Conservation (phyloP, 1,139 yeast genomes). For the Geotrichum phurueaensis region DNA sequence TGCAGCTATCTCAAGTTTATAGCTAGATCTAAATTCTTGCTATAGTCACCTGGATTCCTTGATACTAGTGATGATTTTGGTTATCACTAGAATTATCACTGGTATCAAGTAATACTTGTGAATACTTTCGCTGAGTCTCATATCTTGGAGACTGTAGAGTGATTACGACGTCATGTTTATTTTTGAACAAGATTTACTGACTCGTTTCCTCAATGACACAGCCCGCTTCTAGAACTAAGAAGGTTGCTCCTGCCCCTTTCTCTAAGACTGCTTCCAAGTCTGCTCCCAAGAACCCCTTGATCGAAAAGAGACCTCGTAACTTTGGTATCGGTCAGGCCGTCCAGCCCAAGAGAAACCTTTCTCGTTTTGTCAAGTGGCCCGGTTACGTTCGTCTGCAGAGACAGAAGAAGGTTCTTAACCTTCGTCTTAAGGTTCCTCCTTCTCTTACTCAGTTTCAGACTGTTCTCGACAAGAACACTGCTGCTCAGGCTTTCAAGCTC, state of each 20-base stretch:
- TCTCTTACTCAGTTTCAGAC: conserved; percentile 93
- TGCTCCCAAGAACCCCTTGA: conserved; percentile 56
- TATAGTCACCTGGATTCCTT: neutral
- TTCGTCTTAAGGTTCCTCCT: conserved; percentile 98
- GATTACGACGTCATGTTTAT: conserved; percentile 23
- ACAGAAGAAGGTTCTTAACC: conserved; percentile 90
- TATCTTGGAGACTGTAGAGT: conserved; percentile 33
- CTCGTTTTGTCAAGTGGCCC: conserved; percentile 98
- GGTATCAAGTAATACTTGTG: neutral
- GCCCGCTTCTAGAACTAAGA: conserved; percentile 59
- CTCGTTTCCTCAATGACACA: conserved; percentile 64
- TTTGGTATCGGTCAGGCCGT: conserved; percentile 93
- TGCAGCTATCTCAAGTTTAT: neutral
- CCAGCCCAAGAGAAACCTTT: conserved; percentile 93
- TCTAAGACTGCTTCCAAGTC: conserved; percentile 42
- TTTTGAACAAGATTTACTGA: conserved; percentile 22
- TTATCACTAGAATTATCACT: neutral
- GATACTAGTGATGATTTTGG: neutral
- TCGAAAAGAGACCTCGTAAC: conserved; percentile 84
- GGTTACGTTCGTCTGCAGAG: conserved; percentile 94
- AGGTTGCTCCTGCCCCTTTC: conserved; percentile 90
- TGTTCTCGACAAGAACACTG: conserved; percentile 96
- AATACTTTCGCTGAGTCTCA: conserved; percentile 19
- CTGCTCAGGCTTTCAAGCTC: conserved; percentile 91
- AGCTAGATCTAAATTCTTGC: neutral